Percentiles rank a stretch among this genome's conserved stretches.
Conservation (phyloP, 2,329 filamentous ascomycete species). For the Exophiala sp. region DNA sequence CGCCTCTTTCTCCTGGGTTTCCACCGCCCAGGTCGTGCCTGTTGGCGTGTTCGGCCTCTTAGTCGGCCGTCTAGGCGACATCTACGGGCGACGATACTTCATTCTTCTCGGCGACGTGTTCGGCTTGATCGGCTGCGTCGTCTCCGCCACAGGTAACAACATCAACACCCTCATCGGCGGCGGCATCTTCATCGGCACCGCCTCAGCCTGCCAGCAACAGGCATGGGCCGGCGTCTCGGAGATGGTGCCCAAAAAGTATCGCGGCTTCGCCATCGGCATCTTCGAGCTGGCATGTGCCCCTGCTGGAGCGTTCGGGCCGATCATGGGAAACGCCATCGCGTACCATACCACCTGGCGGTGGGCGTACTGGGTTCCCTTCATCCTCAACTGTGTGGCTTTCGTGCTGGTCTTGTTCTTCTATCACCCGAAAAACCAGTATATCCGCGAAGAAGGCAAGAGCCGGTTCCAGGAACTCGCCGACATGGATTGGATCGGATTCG, state of each 20-base stretch:
- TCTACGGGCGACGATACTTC: neutral
- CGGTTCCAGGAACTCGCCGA: neutral
- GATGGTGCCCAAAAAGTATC: too few relatives aligned
- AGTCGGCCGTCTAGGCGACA: neutral
- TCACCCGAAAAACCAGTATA: constrained; percentile 3
- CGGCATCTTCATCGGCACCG: neutral
- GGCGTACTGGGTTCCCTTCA: neutral
- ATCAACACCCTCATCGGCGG: neutral
- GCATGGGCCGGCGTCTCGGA: too few relatives aligned
- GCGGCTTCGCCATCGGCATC: too few relatives aligned
- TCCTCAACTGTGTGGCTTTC: neutral
- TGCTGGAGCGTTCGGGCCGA: neutral
- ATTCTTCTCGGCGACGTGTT: neutral
- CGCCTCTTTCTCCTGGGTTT: too few relatives aligned
- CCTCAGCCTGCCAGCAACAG: too few relatives aligned
- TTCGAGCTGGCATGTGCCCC: constrained; percentile 6
- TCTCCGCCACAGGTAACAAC: neutral
- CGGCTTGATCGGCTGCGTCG: neutral
- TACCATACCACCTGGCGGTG: neutral
- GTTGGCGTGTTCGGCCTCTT: neutral
- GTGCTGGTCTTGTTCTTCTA: constrained; percentile 3
- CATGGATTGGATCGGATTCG: neutral
- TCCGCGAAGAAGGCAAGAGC: neutral
- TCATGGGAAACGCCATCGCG: neutral
- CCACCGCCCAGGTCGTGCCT: too few relatives aligned